These are phyloP conservation scores for Eurotiales sp. DNA, from an alignment of 2,329 filamentous ascomycete genomes.

Conservation along the genomic window DNA sequence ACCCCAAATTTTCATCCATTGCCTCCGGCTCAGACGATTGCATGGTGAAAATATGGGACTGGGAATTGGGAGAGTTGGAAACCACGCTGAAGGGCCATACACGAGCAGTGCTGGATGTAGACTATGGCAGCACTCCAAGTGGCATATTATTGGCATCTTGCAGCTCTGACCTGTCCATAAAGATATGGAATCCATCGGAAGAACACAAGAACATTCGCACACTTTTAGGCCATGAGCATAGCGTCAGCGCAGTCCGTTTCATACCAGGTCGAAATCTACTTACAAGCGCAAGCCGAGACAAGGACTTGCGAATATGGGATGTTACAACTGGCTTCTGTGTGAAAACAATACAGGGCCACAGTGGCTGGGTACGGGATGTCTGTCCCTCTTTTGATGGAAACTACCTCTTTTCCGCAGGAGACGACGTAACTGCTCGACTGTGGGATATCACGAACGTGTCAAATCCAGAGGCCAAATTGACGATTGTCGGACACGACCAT, in stretches of 20 bases:
- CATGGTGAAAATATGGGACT: conserved; percentile 97
- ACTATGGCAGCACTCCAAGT: conserved; percentile 81
- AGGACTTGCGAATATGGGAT: conserved; percentile 85
- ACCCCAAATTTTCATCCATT: conserved; percentile 84
- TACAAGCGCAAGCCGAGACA: conserved; percentile 81
- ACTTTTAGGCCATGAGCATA: conserved; percentile 86
- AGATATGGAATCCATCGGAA: conserved; percentile 87
- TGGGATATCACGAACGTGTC: conserved; percentile 71
- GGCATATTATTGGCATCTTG: conserved; percentile 77
- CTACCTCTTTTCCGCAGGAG: conserved; percentile 76
- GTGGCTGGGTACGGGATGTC: conserved; percentile 88
- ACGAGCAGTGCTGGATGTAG: conserved; percentile 79
- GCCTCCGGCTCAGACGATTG: conserved; percentile 89
- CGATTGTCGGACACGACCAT: conserved; percentile 82
- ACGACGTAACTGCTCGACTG: conserved; percentile 75
- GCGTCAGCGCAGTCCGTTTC: conserved; percentile 82
- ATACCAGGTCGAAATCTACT: conserved; percentile 83
- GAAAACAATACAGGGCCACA: conserved; percentile 81
- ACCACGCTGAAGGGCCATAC: conserved; percentile 90
- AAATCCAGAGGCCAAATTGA: conserved; percentile 66
- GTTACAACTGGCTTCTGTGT: conserved; percentile 89
- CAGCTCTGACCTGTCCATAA: conserved; percentile 86
- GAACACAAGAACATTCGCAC: conserved; percentile 96
- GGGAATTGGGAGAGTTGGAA: conserved; percentile 88
- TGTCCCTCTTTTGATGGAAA: conserved; percentile 76